These are phyloP conservation scores for Fagopyrum esculentum DNA, from an alignment of 148 eudicot genomes.

Conservation along the genomic window DNA sequence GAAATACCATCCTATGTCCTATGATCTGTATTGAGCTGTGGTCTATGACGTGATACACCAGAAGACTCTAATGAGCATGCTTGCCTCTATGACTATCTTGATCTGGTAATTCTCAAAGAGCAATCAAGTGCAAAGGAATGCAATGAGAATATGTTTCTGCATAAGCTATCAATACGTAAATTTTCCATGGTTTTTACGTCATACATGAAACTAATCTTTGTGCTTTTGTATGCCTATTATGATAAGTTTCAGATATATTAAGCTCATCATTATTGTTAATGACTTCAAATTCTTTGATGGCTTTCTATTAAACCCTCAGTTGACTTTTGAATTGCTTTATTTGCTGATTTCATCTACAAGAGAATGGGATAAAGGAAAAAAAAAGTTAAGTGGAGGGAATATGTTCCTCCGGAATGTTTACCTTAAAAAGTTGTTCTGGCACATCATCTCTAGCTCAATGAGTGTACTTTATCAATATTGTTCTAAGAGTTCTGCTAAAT, in stretches of 20 bases:
- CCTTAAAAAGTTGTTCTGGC: neutral
- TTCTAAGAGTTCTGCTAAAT: neutral
- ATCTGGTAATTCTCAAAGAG: no score
- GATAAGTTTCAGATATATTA: neutral
- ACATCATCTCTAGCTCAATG: neutral
- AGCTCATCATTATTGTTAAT: neutral
- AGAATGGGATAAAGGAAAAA: neutral
- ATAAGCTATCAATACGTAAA: no score
- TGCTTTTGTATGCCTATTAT: neutral
- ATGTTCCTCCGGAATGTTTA: slow-evolving; percentile 2
- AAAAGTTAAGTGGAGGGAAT: neutral
- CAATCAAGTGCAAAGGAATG: no score
- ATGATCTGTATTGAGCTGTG: no score
- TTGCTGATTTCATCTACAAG: slow-evolving; percentile 4
- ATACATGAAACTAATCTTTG: no score
- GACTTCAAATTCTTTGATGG: neutral
- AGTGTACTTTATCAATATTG: slow-evolving; percentile 1
- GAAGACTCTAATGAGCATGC: no score
- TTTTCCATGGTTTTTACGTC: neutral
- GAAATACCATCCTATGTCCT: no score
- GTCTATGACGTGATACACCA: no score
- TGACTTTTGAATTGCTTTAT: slow-evolving; percentile 9
- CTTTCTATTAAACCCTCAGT: neutral
- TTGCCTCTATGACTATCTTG: no score
- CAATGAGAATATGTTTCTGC: no score